Evolutionary conservation across 306 rosid species (phyloP), one percentile per base, ranked within the genome.

Genomic region (Quercus glauca): DNA sequence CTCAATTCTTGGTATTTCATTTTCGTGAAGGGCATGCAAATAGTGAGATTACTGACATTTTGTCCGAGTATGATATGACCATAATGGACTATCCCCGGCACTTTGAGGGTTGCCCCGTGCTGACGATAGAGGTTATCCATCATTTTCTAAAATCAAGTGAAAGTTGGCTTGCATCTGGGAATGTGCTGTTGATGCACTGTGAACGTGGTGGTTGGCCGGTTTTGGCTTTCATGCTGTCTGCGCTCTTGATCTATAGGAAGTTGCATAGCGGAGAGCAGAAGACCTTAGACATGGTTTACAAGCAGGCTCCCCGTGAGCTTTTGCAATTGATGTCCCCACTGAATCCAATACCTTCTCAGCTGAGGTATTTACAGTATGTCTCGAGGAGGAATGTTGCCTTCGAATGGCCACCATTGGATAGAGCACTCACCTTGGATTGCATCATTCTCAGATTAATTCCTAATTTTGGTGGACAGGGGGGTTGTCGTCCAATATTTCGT

Each of bases 181-280:
- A 92, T 55, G 91, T 91, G 86, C 77, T 94, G 86, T 73, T 94
- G 76, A 91, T 94, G 97, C 97, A 94, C 73, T 94, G 97, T 63
- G 99, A 92, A 72, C 91, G 89, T 13, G 99, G 99, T 19, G 97
- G 93, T 70, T 94, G 99, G 99, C 92, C 97, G 0, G 97, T 92
- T 85, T 82, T 94, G 83, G 97, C 97, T 53, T 94, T 94, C 82
- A 92, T 94, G 97, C 89, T 92, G 78, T 78, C 98, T 58, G 94
- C 97, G 26, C 89, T 94, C 77, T 84, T 94, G 93, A 87, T 94
- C 80, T 94, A 82, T 72, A 31, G 89, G 71, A 91, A 91, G 77
- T 90, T 83, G 55, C 90, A 90, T 73, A 85, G 77, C 4, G 99
- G 97, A 76, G 99, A 94, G 82, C 95, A 92, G 74, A 87, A 87